Percentiles rank a stretch among this genome's conserved stretches.
Evolutionary conservation across 2,329 filamentous ascomycete genomes (phyloP).

Genomic region (Colletotrichum graminicola): DNA sequence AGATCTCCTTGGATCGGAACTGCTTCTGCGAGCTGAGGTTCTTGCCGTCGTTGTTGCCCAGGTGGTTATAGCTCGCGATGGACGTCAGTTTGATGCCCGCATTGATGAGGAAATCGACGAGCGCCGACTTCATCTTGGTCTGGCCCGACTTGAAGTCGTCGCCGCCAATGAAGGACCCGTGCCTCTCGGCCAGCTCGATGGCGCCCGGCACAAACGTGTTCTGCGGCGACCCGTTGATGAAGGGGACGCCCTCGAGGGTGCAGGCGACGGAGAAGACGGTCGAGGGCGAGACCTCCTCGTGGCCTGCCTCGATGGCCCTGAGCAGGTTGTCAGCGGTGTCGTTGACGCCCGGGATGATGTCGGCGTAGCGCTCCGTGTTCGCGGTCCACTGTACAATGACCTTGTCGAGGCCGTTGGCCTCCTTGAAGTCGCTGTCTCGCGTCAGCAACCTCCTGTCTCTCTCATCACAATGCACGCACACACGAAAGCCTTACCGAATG

Average conservation of each 20-base stretch:
- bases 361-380: constrained; percentile 97
- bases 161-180: constrained; percentile 92
- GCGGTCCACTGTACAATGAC: constrained; percentile 98
- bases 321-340: constrained; percentile 96
- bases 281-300: constrained; percentile 93
- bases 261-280: constrained; percentile 96
- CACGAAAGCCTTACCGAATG: constrained; percentile 66
- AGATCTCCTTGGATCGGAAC: constrained; percentile 99
- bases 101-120: constrained; percentile 98
- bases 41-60: constrained; percentile 99
- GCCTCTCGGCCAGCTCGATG: constrained; percentile 87
- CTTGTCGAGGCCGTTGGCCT: constrained; percentile 86
- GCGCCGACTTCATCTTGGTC: constrained; percentile 99
- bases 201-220: constrained; percentile 98
- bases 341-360: constrained; percentile 89
- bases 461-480: background rate
- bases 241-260: constrained; percentile 89
- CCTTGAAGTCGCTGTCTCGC: constrained; percentile 82
- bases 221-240: constrained; percentile 99
- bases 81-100: constrained; percentile 99
- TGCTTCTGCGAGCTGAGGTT: constrained; percentile 97
- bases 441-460: constrained; percentile 12
- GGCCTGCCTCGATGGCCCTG: constrained; percentile 85
- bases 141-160: constrained; percentile 99
- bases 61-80: constrained; percentile 98